Evolutionary conservation across 169 alveolate species (phyloP), one percentile per base, ranked within the genome.

Genomic region (Cystoisospora suis): DNA sequence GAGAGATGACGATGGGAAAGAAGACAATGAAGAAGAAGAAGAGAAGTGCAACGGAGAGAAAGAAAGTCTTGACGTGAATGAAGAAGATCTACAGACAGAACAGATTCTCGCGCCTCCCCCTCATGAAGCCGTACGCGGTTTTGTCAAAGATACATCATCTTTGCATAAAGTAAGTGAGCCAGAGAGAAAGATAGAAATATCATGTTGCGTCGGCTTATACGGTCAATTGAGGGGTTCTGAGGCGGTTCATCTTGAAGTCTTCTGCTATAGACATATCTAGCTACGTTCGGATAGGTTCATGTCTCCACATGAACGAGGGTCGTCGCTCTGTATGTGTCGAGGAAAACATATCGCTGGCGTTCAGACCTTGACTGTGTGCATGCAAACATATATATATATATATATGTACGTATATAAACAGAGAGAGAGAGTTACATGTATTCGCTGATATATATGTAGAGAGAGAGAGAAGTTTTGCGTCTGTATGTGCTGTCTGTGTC

Each of bases 21-120:
- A 38, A 7, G 77, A 61, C 32, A 27, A 12, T 5, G 29, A 7
- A 15, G 77, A 29, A 23, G n/a, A n/a, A n/a, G n/a, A n/a, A n/a
- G n/a, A n/a, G n/a, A n/a, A n/a, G n/a, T n/a, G n/a, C n/a, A n/a
- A n/a, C n/a, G n/a, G n/a, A n/a, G n/a, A n/a, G n/a, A n/a, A n/a
- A n/a, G n/a, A n/a, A n/a, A n/a, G n/a, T n/a, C n/a, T n/a, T n/a
- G n/a, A n/a, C n/a, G n/a, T n/a, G n/a, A n/a, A n/a, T n/a, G 9
- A 15, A 29, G 77, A 15, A 5, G 77, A 61, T 15, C 42, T 29
- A 6, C 12, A 27, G 32, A 38, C 29, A 38, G 7, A 44, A 44
- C 53, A 40, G 58, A 40, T 72, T 38, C 83, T 56, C 23, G 83
- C 83, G 3, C 88, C 88, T 27, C 72, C 72, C 61, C 89, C 89